Evolutionary conservation across 176 grass and related monocot species (phyloP).

Genomic region (Cenchrus fungigraminus): DNA sequence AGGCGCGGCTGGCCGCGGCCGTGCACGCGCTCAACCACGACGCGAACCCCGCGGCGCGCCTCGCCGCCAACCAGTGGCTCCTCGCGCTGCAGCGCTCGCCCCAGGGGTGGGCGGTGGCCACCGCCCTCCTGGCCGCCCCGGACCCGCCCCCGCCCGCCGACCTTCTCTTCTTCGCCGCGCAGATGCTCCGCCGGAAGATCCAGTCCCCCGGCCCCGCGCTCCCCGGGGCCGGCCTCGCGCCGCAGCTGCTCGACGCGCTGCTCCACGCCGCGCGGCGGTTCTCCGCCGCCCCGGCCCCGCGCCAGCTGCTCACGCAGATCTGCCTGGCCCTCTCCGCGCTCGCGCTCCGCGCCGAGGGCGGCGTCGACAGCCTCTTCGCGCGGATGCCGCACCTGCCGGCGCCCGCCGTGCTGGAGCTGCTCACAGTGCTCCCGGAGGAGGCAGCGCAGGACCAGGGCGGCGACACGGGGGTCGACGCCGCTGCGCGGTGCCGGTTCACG

Average conservation of each 20-base stretch:
- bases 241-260: slow-evolving; percentile 63
- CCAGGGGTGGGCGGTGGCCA: slow-evolving; percentile 41
- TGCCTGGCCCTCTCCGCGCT: slow-evolving; percentile 82
- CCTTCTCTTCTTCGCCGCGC: slow-evolving; percentile 51
- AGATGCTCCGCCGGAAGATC: slow-evolving; percentile 76
- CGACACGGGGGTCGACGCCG: slow-evolving; percentile 54
- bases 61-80: slow-evolving; percentile 54
- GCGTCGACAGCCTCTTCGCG: slow-evolving; percentile 73
- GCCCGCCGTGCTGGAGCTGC: slow-evolving; percentile 73
- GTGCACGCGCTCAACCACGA: slow-evolving; percentile 58
- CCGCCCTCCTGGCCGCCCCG: slow-evolving; percentile 39
- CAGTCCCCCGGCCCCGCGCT: slow-evolving; percentile 16
- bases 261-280: slow-evolving; percentile 69
- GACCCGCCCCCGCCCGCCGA: slow-evolving; percentile 54
- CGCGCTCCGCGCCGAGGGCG: slow-evolving; percentile 62
- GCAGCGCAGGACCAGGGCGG: slow-evolving; percentile 71
- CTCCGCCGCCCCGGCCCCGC: slow-evolving; percentile 59
- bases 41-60: slow-evolving; percentile 17
- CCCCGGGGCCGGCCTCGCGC: background rate
- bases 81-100: slow-evolving; percentile 47
- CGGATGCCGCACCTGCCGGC: slow-evolving; percentile 60
- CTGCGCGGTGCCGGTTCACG: slow-evolving; percentile 68
- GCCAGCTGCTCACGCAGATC: slow-evolving; percentile 87
- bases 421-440: slow-evolving; percentile 93
- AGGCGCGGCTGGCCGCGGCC: slow-evolving; percentile 62